Evolutionary conservation across 2,329 filamentous ascomycete genomes (phyloP).

Genomic region (Lizonia empirigonia): DNA sequence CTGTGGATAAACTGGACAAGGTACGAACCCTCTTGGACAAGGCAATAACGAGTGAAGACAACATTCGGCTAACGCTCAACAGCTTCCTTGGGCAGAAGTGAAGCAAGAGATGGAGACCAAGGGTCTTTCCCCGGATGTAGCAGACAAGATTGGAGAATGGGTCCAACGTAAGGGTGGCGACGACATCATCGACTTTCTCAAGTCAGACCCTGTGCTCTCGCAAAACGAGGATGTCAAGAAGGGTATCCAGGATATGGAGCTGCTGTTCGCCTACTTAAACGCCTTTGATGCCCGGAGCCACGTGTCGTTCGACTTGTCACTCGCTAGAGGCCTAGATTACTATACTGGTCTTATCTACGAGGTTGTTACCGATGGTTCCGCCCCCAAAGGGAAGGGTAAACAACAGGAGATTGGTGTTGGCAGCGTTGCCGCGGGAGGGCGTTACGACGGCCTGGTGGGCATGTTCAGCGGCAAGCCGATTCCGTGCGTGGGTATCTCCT

Average conservation of each 20-base stretch:
- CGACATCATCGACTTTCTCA: conserved; percentile 65
- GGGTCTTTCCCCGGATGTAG: conserved; percentile 74
- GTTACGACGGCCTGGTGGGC: conserved; percentile 90
- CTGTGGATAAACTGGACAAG: conserved; percentile 96
- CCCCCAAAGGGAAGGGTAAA: conserved; percentile 52
- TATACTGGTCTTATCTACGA: conserved; percentile 92
- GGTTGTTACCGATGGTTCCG: conserved; percentile 81
- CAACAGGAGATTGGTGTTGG: conserved; percentile 70
- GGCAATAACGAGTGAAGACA: neutral
- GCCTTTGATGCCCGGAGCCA: conserved; percentile 73
- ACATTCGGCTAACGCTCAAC: conserved; percentile 18
- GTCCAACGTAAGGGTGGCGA: conserved; percentile 77
- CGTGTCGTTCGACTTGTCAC: conserved; percentile 86
- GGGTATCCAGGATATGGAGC: conserved; percentile 79
- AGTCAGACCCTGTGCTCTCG: conserved; percentile 30
- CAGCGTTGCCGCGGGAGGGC: conserved; percentile 85
- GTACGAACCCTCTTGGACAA: conserved; percentile 40
- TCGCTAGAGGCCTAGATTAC: conserved; percentile 91
- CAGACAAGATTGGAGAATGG: conserved; percentile 86
- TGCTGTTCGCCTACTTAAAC: conserved; percentile 82
- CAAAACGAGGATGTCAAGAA: conserved; percentile 73
- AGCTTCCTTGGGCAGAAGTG: conserved; percentile 80
- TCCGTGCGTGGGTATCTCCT: conserved; percentile 89
- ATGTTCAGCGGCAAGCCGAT: conserved; percentile 93
- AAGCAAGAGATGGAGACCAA: conserved; percentile 95